Evolutionary conservation across 192 early-diverging fungal species (phyloP), one percentile per base, ranked within the genome.

Genomic region (Obelidium mucronatum): DNA sequence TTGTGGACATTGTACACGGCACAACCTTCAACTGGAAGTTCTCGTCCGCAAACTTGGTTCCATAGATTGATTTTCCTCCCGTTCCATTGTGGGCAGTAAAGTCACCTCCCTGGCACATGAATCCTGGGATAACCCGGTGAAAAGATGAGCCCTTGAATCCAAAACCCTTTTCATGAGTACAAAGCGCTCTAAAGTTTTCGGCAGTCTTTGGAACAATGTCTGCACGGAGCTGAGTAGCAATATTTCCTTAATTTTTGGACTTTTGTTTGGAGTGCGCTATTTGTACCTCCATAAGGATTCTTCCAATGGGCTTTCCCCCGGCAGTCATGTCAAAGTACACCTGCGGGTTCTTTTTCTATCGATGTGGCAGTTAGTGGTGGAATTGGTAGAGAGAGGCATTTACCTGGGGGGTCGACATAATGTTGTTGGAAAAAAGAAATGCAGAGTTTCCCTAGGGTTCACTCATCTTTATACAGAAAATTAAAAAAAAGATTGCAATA

Each of bases 141-240:
- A 97, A 96, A 40, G 54, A 79, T 56, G 83, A 90, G 44, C 84
- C 77, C 71, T 88, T 87, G 85, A 92, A 96, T 40, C 92, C 91
- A 67, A 89, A 92, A 53, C 95, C 94, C 82, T 97, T 91, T 81
- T 98, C 96, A 73, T 94, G 93, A 78, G 96, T 98, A 89, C 96
- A 99, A 22, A 98, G 91, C 75, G 93, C 93, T 55, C 95, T 93
- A 90, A 98, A 99, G 93, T 99, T 99, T 85, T 99, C 96, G 78
- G 95, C 96, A 40, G 76, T 79, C 61, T 74, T 3, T 19, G 53
- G 65, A 54, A 83, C 82, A 28, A 85, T 78, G 40, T 85, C 84
- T 40, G 69, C 58, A 31, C 76, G 82, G 71, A 83, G 79, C 77
- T 82, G 64, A 48, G n/a, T 72, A 1, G 15, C 36, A 13, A 78